Conservation (phyloP, 2,329 filamentous ascomycete species). For the Pyrenochaeta sp. region DNA sequence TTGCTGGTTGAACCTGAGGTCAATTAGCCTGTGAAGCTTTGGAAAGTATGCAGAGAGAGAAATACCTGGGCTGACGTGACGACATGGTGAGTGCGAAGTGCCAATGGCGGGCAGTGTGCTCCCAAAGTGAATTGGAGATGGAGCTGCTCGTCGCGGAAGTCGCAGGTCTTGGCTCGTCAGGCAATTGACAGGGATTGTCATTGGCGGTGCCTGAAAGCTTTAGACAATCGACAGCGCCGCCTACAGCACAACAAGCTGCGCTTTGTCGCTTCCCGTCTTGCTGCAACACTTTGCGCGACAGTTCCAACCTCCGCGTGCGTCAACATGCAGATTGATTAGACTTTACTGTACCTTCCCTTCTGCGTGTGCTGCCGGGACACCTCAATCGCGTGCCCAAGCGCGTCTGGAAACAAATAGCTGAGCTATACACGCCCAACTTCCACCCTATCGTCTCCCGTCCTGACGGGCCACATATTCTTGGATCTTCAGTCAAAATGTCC, state of each 20-base stretch:
- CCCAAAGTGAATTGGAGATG: conserved; percentile 31
- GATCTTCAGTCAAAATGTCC: conserved; percentile 32
- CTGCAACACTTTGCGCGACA: conserved; percentile 13
- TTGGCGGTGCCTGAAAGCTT: conserved; percentile 23
- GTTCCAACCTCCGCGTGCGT: conserved; percentile 3
- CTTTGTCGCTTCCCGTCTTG: conserved; percentile 12
- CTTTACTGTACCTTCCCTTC: neutral
- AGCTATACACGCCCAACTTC: conserved; percentile 8
- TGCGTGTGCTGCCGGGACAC: neutral
- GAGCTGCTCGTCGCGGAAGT: conserved; percentile 31
- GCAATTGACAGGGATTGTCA: conserved; percentile 19
- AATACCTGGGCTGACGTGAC: conserved; percentile 66
- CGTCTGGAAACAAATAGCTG: conserved; percentile 24
- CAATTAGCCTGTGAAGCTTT: conserved; percentile 29
- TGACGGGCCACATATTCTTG: conserved; percentile 1
- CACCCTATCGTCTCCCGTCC: conserved; percentile 5
- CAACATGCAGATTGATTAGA: conserved; percentile 23
- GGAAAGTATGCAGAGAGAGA: conserved; percentile 9
- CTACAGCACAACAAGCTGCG: conserved; percentile 1
- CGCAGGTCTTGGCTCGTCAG: conserved; percentile 24
- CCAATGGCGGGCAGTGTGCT: conserved; percentile 49
- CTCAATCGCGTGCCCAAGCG: conserved; percentile 23
- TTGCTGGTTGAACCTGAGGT: conserved; percentile 86
- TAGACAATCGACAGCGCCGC: conserved; percentile 23
- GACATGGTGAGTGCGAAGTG: conserved; percentile 63